These are phyloP conservation scores for Phytophthora pini DNA, from an alignment of 352 stramenopile genomes.

Conservation along the genomic window DNA sequence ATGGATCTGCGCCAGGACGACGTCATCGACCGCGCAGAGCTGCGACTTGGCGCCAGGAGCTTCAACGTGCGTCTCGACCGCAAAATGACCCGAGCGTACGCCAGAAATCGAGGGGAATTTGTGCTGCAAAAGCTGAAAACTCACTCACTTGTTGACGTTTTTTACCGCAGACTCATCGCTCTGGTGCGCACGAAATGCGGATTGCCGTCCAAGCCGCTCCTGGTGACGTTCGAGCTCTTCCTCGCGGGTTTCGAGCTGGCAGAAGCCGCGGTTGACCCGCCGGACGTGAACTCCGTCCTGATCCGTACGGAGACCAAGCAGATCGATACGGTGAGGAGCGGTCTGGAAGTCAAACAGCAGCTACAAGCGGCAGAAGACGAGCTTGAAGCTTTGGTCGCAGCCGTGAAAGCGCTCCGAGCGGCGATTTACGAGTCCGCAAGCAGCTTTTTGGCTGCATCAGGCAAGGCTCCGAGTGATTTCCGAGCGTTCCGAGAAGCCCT, in stretches of 20 bases:
- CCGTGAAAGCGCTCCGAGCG: constrained; percentile 43
- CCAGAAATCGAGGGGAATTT: not conserved
- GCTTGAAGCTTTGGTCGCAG: constrained; percentile 42
- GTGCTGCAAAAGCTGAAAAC: not conserved
- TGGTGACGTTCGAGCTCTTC: constrained; percentile 59
- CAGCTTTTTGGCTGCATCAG: constrained; percentile 30
- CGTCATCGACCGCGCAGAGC: constrained; percentile 67
- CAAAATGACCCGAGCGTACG: constrained; percentile 67
- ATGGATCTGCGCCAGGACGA: constrained; percentile 60
- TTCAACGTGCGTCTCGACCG: constrained; percentile 69
- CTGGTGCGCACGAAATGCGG: constrained; percentile 60
- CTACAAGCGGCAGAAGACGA: constrained; percentile 3
- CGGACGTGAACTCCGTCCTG: too few species aligned
- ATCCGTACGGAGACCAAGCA: not conserved
- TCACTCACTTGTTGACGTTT: not conserved
- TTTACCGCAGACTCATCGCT: constrained; percentile 49
- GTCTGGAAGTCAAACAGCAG: not conserved
- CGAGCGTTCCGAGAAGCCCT: constrained; percentile 62
- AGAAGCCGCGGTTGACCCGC: too few species aligned
- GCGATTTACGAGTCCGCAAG: constrained; percentile 51
- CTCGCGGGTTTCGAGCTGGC: constrained; percentile 52
- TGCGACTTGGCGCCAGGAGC: constrained; percentile 52
- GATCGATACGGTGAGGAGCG: not conserved
- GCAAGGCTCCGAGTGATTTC: constrained; percentile 46
- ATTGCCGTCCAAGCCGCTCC: constrained; percentile 43